Evolutionary conservation across 495 filamentous ascomycete species (phyloP), one percentile per base, ranked within the genome.

Genomic region (Recurvomyces mirabilis): DNA sequence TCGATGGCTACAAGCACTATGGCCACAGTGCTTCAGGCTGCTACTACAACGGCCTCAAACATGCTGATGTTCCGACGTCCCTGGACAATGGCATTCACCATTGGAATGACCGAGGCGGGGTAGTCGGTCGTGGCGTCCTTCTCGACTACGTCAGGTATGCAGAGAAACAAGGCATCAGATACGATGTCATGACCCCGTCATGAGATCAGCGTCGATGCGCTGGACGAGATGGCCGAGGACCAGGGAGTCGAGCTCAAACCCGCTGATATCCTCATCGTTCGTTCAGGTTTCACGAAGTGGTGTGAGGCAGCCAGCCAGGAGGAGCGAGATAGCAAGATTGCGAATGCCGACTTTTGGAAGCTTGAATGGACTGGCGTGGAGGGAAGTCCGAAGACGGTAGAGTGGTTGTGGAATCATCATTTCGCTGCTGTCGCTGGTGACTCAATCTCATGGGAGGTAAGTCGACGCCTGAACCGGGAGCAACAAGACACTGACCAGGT

Each of bases 361-460:
- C 4, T 46, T 5, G 34, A 6, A 12, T 46, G 32, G 32, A 39
- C 43, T 39, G 43, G 43, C 7, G 43, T 46, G 4, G 43, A 46
- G 19, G 43, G 43, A 4, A 46, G 43, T 28, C 14, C 26, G 23
- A 60, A 60, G 35, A 65, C 80, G 29, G 52, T 75, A 37, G 72
- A 77, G 37, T 82, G 75, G 71, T 50, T 84, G 47, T 75, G 81
- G 51, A 76, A 83, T 56, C 72, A 68, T 40, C 82, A 79, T 39
- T 81, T 82, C 51, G 69, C 78, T 4, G 69, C 66, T 1, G 77
- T 81, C 20, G 72, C 68, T 4, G 75, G 75, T 0, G 78, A 81
- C 50, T 65, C 68, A 21, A 77, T 77, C 14, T 65, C 70, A 0
- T 79, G 79, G 48, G 79, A 81, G 62, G 63, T 65, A 3, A 81